Conservation (phyloP, 2,329 filamentous ascomycete species). For the Zarea fungicola region DNA sequence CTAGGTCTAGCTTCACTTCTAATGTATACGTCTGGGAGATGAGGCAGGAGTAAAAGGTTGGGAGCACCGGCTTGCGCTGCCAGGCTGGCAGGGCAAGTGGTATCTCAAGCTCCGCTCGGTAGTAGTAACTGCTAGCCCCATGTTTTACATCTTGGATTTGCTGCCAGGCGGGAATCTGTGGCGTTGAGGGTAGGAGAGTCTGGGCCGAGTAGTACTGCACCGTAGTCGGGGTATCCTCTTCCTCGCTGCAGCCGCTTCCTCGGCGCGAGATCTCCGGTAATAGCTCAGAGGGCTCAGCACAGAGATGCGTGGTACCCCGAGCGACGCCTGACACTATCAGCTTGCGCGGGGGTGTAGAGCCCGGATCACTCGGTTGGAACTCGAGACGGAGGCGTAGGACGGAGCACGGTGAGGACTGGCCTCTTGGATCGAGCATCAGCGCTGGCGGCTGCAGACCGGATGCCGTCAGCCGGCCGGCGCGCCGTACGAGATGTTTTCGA, state of each 20-base stretch:
- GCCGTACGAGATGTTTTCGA: not conserved
- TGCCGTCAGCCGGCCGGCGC: not conserved
- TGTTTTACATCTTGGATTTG: not conserved
- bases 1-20: not conserved
- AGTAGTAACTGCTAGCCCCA: not conserved
- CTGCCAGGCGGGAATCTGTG: not conserved
- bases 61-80: slow-evolving; percentile 2
- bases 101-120: not conserved
- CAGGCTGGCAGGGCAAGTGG: not conserved
- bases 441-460: slow-evolving; percentile 5
- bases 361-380: not conserved
- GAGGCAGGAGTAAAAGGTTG: slow-evolving; percentile 4
- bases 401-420: slow-evolving; percentile 1
- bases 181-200: not conserved
- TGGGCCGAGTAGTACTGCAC: not conserved
- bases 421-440: slow-evolving; percentile 6
- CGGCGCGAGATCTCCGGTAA: not conserved
- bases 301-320: slow-evolving; percentile 2
- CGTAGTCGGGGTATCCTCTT: not conserved
- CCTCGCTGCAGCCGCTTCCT: not conserved
- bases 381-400: not conserved
- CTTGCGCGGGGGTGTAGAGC: not conserved
- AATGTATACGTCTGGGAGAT: slow-evolving; percentile 5
- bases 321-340: not conserved
- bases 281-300: slow-evolving; percentile 4